Evolutionary conservation across 768 basidiomycete species (phyloP).

Genomic region (Tricholomella constricta): DNA sequence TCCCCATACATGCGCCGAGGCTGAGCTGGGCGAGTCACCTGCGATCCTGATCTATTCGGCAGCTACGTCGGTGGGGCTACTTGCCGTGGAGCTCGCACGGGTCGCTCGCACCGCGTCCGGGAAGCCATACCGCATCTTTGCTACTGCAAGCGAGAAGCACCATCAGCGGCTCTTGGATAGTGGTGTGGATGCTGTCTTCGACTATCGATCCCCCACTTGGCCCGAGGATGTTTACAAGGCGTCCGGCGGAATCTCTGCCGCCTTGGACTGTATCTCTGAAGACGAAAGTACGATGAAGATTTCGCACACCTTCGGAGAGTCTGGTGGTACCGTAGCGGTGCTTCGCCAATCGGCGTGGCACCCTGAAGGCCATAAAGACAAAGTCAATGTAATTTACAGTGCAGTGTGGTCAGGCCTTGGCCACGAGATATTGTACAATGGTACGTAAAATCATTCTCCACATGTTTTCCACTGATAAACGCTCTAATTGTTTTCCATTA

Average conservation of each 20-base stretch:
- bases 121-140: constrained; percentile 28
- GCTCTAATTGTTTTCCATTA: neutral
- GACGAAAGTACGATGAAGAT: constrained; percentile 30
- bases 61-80: constrained; percentile 36
- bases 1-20: constrained; percentile 20
- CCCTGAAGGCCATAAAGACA: constrained; percentile 24
- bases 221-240: constrained; percentile 27
- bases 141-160: constrained; percentile 32
- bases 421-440: constrained; percentile 31
- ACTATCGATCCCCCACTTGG: constrained; percentile 34
- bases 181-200: constrained; percentile 34
- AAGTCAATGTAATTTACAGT: constrained; percentile 29
- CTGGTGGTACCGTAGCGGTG: constrained; percentile 33
- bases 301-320: constrained; percentile 28
- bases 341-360: constrained; percentile 28
- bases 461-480: neutral
- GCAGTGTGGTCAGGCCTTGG: constrained; percentile 37
- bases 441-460: constrained; percentile 18
- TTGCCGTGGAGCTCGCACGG: constrained; percentile 28
- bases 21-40: constrained; percentile 18
- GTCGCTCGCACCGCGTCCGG: constrained; percentile 24
- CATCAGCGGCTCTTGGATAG: constrained; percentile 25
- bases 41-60: constrained; percentile 35
- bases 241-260: constrained; percentile 30
- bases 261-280: constrained; percentile 37